Evolutionary conservation across 2,329 filamentous ascomycete species (phyloP).

Genomic region (Cytospora piceae): DNA sequence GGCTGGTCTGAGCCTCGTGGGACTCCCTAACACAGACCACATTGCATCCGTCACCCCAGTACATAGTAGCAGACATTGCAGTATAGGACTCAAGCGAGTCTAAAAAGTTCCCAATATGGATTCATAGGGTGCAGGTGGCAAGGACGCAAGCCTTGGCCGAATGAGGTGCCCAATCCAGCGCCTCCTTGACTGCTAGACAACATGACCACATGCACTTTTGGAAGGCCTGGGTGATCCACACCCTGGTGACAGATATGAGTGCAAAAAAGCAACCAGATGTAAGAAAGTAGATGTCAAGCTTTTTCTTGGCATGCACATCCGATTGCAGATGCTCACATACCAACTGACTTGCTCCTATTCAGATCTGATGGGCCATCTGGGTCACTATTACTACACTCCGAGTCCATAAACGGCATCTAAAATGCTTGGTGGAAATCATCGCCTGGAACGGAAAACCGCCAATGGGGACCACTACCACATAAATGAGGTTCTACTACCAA

Average conservation of each 20-base stretch:
- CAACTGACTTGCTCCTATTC: not conserved
- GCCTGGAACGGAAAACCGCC: constrained; percentile 7
- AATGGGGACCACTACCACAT: not conserved
- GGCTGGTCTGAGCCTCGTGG: not conserved
- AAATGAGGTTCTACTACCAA: not conserved
- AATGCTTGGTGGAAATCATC: constrained; percentile 19
- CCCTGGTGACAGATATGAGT: too few relatives aligned
- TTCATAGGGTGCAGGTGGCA: not conserved
- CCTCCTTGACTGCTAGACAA: too few relatives aligned
- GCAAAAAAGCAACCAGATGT: not conserved
- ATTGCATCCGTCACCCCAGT: not conserved
- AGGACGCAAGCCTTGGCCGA: not conserved
- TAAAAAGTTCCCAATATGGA: not conserved
- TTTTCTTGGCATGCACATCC: not conserved
- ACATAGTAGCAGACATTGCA: not conserved
- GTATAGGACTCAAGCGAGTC: not conserved
- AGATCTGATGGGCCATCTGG: not conserved
- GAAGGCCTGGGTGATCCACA: too few relatives aligned
- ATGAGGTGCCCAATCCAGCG: too few relatives aligned
- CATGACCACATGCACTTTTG: too few relatives aligned
- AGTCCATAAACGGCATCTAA: constrained; percentile 6
- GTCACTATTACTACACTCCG: not conserved
- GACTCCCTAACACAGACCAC: not conserved
- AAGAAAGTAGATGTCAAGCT: not conserved
- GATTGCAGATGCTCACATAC: not conserved